These are phyloP conservation scores for Amphibolis antarctica DNA, from an alignment of 106 monocot species.

Conservation along the genomic window DNA sequence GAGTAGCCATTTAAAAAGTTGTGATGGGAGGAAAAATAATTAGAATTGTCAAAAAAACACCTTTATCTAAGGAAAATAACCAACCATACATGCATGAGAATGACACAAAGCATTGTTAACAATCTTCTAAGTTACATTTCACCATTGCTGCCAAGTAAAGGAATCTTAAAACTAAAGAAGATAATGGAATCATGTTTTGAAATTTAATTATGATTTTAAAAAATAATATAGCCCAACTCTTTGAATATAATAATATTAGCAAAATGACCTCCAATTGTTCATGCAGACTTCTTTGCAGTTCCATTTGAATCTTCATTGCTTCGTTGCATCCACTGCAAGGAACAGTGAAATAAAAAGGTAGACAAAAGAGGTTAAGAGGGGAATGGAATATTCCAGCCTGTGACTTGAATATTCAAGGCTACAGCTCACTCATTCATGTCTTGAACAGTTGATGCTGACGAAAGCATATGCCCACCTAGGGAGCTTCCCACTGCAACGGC, in stretches of 20 bases:
- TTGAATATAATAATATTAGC: background rate
- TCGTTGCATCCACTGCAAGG: conserved; percentile 46
- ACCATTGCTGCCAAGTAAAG: too few relatives aligned
- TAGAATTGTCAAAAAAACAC: too few relatives aligned
- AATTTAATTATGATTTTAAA: background rate
- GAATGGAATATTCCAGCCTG: too few relatives aligned
- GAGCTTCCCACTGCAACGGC: conserved; percentile 20
- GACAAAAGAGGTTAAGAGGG: background rate
- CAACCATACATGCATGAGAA: too few relatives aligned
- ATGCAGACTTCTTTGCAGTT: conserved; percentile 52
- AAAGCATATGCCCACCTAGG: conserved; percentile 6
- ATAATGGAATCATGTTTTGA: background rate
- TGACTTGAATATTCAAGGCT: background rate
- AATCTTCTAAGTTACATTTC: too few relatives aligned
- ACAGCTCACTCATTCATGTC: conserved; percentile 42
- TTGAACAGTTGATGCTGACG: conserved; percentile 16
- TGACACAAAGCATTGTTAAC: too few relatives aligned
- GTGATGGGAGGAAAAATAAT: too few relatives aligned
- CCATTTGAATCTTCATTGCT: conserved; percentile 72
- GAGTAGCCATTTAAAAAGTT: too few relatives aligned
- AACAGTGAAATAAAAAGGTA: background rate
- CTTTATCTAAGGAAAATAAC: too few relatives aligned
- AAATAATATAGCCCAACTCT: background rate
- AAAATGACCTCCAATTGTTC: conserved; percentile 51
- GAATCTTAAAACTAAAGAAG: too few relatives aligned